phyloP scores from a whole-genome alignment of 2,329 filamentous ascomycete genomes.

The Alternaria gaisen region DNA sequence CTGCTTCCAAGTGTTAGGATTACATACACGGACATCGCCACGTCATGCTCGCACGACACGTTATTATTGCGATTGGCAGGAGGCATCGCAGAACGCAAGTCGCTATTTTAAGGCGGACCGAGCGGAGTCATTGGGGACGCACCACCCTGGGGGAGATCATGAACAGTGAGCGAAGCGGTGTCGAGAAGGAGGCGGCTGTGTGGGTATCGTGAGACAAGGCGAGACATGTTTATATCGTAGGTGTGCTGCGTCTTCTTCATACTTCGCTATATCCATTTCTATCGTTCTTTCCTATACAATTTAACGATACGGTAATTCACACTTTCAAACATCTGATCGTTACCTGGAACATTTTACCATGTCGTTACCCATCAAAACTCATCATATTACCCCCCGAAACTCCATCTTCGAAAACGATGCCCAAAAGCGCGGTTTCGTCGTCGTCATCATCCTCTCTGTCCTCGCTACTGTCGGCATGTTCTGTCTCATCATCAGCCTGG shows the following conservation, averaged over 20 bases:
- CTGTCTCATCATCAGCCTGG: conserved; percentile 8
- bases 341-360: neutral
- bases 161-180: neutral
- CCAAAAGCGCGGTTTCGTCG: conserved; percentile 11
- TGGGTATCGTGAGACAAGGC: neutral
- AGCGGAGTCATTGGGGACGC: neutral
- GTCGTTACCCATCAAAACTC: neutral
- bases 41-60: neutral
- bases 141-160: neutral
- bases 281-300: neutral
- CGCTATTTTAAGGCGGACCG: neutral
- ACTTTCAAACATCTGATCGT: neutral
- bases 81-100: neutral
- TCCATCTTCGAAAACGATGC: conserved; percentile 6
- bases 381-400: neutral
- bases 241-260: neutral
- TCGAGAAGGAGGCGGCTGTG: neutral
- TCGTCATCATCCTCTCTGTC: conserved; percentile 12
- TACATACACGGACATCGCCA: neutral
- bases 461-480: conserved; percentile 13
- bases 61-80: conserved; percentile 4
- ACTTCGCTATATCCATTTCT: neutral
- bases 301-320: neutral
- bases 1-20: neutral
- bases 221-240: neutral